These are phyloP conservation scores for Amanita fuliginea DNA, from an alignment of 768 basidiomycete species.

Conservation along the genomic window DNA sequence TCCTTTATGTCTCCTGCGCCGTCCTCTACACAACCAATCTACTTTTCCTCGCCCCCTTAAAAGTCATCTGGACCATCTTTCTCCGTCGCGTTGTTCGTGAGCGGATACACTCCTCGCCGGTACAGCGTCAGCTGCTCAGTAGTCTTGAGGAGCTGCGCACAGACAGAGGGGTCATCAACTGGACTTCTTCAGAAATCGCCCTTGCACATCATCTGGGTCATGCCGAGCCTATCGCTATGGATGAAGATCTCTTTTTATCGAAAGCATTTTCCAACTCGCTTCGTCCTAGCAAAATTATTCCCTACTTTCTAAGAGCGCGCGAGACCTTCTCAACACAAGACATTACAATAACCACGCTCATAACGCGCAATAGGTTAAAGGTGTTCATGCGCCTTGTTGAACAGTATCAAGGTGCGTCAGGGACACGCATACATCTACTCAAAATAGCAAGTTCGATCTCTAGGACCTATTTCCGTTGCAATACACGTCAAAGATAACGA, in stretches of 20 bases:
- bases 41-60: constrained; percentile 8
- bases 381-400: constrained; percentile 64
- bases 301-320: constrained; percentile 70
- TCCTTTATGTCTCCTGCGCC: constrained; percentile 25
- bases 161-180: constrained; percentile 12
- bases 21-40: constrained; percentile 33
- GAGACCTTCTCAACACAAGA: constrained; percentile 47
- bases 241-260: constrained; percentile 46
- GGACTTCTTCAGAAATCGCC: constrained; percentile 23
- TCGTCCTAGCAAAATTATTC: constrained; percentile 66
- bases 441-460: background rate
- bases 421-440: background rate
- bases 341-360: constrained; percentile 77
- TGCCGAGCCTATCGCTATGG: constrained; percentile 21
- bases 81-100: constrained; percentile 7
- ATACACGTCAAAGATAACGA: constrained; percentile 58
- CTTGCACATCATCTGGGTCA: constrained; percentile 24
- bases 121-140: constrained; percentile 4
- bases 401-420: constrained; percentile 54
- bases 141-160: constrained; percentile 3
- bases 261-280: constrained; percentile 62
- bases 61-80: constrained; percentile 7
- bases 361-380: constrained; percentile 69
- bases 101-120: background rate
- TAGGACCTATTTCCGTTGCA: constrained; percentile 79